phyloP scores from a whole-genome alignment of 2,329 filamentous ascomycete genomes.

The Fusarium chlamydosporum region DNA sequence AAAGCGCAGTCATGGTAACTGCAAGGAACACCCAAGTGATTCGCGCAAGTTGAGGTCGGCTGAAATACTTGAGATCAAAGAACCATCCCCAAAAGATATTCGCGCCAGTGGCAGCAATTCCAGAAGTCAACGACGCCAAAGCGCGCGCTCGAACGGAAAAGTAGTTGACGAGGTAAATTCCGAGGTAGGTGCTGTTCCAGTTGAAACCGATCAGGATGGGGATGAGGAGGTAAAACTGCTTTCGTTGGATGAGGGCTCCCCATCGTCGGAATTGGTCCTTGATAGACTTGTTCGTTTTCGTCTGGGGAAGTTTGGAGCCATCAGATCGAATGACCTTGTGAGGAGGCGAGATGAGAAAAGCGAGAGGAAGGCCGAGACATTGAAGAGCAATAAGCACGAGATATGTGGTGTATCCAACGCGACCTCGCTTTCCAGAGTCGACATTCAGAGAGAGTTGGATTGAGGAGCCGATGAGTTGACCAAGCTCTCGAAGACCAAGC shows the following conservation, averaged over 20 bases:
- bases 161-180: slow-evolving; percentile 67
- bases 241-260: slow-evolving; percentile 58
- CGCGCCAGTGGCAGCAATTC: slow-evolving; percentile 60
- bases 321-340: slow-evolving; percentile 47
- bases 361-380: slow-evolving; percentile 47
- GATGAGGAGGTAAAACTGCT: slow-evolving; percentile 63
- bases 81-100: slow-evolving; percentile 66
- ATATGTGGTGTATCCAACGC: slow-evolving; percentile 47
- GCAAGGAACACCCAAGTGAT: slow-evolving; percentile 60
- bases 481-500: slow-evolving; percentile 67
- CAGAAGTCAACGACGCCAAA: slow-evolving; percentile 61
- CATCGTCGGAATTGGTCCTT: slow-evolving; percentile 38
- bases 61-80: slow-evolving; percentile 60
- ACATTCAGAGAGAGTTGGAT: slow-evolving; percentile 66
- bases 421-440: slow-evolving; percentile 54
- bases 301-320: slow-evolving; percentile 35
- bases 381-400: slow-evolving; percentile 48
- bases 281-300: slow-evolving; percentile 32
- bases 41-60: slow-evolving; percentile 60
- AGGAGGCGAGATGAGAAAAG: slow-evolving; percentile 42
- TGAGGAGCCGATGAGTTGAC: slow-evolving; percentile 66
- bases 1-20: slow-evolving; percentile 59
- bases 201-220: slow-evolving; percentile 65
- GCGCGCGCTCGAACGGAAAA: slow-evolving; percentile 65
- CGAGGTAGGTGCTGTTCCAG: slow-evolving; percentile 66